A percentile compares a stretch with the other conserved stretches of the same genome.
Evolutionary conservation across 495 filamentous ascomycete species (phyloP).

Genomic region (Thermochaetoides thermophila): DNA sequence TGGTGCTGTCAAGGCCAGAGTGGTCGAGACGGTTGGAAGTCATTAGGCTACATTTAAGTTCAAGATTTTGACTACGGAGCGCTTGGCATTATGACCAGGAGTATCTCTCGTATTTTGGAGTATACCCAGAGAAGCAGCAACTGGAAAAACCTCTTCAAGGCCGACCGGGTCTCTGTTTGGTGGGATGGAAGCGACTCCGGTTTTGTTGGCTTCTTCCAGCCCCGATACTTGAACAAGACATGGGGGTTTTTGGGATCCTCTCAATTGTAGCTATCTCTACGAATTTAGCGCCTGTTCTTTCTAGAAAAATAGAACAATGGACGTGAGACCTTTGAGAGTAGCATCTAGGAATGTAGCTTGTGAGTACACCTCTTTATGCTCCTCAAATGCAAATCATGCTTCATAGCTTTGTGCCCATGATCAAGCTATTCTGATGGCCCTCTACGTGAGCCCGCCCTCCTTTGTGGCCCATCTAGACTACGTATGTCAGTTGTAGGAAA

Average conservation of each 20-base stretch:
- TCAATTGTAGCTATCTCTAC: constrained; percentile 46
- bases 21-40: constrained; percentile 53
- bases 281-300: constrained; percentile 41
- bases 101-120: constrained; percentile 57
- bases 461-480: constrained; percentile 50
- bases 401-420: constrained; percentile 52
- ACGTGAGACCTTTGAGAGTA: constrained; percentile 56
- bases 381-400: not conserved
- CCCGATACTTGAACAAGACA: constrained; percentile 47
- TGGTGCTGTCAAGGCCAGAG: constrained; percentile 61
- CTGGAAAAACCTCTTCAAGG: constrained; percentile 56
- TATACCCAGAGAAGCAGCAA: constrained; percentile 60
- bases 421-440: constrained; percentile 44
- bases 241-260: constrained; percentile 58
- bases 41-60: constrained; percentile 51
- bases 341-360: constrained; percentile 59
- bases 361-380: constrained; percentile 20
- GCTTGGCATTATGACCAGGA: constrained; percentile 53
- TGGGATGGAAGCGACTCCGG: constrained; percentile 44
- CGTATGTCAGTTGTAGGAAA: too few species aligned
- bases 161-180: constrained; percentile 41
- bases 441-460: constrained; percentile 43
- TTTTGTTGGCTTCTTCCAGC: constrained; percentile 56
- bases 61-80: constrained; percentile 55
- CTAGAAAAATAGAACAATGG: constrained; percentile 43